Conservation (phyloP, 176 grass and related monocot species). For the Calamus simplicifolius region DNA sequence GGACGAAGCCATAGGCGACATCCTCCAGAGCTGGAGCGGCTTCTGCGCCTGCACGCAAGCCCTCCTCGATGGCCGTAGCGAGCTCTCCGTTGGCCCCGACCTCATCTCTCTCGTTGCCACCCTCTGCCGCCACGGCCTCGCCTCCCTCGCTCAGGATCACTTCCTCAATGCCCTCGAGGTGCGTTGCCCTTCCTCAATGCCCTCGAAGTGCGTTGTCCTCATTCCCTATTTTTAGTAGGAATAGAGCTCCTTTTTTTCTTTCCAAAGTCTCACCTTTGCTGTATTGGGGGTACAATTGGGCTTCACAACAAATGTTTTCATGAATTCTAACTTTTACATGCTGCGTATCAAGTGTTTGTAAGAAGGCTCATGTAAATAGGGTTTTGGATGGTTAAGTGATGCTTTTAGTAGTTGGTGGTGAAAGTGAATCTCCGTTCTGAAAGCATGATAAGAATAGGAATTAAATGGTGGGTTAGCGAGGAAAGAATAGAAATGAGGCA, state of each 20-base stretch:
- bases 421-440: too few species aligned
- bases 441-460: too few species aligned
- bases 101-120: constrained; percentile 34
- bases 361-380: too few species aligned
- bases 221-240: background rate
- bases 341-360: too few species aligned
- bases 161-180: constrained; percentile 80
- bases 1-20: constrained; percentile 32
- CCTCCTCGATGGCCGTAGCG: constrained; percentile 35
- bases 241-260: background rate
- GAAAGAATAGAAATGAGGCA: too few species aligned
- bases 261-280: background rate
- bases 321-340: too few species aligned
- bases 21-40: constrained; percentile 47
- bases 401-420: too few species aligned
- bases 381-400: too few species aligned
- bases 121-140: constrained; percentile 51
- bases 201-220: too few species aligned
- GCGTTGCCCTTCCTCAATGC: too few species aligned
- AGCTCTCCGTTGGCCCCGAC: constrained; percentile 30
- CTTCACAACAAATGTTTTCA: too few species aligned
- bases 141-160: constrained; percentile 53
- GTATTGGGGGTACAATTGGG: background rate
- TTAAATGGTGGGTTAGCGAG: too few species aligned
- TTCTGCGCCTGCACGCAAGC: constrained; percentile 44